Evolutionary conservation across 2,329 filamentous ascomycete species (phyloP), one percentile per base, ranked within the genome.

Genomic region (Trichoderma atroviride): DNA sequence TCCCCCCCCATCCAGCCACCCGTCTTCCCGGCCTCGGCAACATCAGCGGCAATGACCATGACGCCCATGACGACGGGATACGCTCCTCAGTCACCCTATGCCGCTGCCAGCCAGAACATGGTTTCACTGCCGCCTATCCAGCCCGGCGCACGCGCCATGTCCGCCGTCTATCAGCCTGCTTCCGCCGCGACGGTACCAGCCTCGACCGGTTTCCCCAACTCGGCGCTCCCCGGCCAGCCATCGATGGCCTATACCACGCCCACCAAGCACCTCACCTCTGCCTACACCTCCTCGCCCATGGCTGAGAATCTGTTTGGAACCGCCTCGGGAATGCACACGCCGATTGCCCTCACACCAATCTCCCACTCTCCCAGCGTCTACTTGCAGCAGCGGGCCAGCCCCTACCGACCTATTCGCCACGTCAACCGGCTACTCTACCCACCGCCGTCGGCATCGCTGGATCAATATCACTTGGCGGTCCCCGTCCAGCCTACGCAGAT

Each of bases 371-470:
- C 95, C 0, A 94, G 92, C 13, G 88, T 93, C 75, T 96, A 96
- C 80, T 84, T 97, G 47, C 91, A 92, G 76, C 93, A 97, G 78
- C 88, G 96, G 69, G 90, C 92, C 72, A 98, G 95, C 68, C 96
- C 96, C 3, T 98, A 98, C 80, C 92, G 93, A 72, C 95, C 95
- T 1, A 91, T 97, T 50, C 91, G 94, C 65, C 88, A 93, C 71
- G 93, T 97, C 70, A 94, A 96, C 74, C 97, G 93, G 0, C 87
- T 98, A n/a, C 85, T 97, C 35, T 93, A 96, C 70, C 94, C 94
- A 37, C 93, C 94, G 7, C 92, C 94, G 0, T 92, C 92, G 29
- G 86, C 89, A 10, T 93, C 93, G 9, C 86, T 96, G 72, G 91
- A 95, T 72, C 87, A 92, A 74, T 91, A 93, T 76, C 85, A 91